These are phyloP conservation scores for Cardamine occulta DNA, from an alignment of 345 rosid species.

Conservation along the genomic window DNA sequence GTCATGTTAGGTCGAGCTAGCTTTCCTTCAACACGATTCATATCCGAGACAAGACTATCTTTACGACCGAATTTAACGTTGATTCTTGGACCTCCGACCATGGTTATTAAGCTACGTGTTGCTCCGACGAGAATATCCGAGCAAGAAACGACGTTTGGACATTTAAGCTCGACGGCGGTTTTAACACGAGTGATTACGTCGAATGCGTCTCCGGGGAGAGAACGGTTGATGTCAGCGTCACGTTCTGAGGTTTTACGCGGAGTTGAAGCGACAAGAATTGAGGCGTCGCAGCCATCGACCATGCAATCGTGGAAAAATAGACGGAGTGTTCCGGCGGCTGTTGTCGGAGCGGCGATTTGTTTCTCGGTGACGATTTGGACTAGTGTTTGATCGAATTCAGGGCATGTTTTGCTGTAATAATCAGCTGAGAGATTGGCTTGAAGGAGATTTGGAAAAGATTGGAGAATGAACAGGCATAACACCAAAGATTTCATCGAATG, in stretches of 20 bases:
- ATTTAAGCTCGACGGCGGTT: constrained; percentile 70
- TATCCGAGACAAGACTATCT: constrained; percentile 57
- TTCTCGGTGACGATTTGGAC: constrained; percentile 49
- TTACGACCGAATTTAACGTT: constrained; percentile 58
- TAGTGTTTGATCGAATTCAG: constrained; percentile 52
- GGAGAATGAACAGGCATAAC: constrained; percentile 5
- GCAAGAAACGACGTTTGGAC: constrained; percentile 70
- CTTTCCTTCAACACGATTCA: constrained; percentile 46
- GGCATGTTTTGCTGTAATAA: constrained; percentile 67
- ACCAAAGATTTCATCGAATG: constrained; percentile 18
- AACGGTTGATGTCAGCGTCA: constrained; percentile 55
- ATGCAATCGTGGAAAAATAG: constrained; percentile 78
- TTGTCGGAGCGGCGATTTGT: constrained; percentile 61
- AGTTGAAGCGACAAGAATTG: constrained; percentile 64
- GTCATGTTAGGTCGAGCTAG: constrained; percentile 50
- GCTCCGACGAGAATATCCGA: constrained; percentile 68
- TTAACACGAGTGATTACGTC: constrained; percentile 63
- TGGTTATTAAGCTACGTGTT: constrained; percentile 61
- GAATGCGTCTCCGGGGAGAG: constrained; percentile 79
- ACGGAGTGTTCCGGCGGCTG: constrained; percentile 74
- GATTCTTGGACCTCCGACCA: constrained; percentile 72
- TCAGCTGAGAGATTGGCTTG: constrained; percentile 41
- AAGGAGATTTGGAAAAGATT: constrained; percentile 4
- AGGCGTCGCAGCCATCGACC: constrained; percentile 77
- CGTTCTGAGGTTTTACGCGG: constrained; percentile 66